Percentiles rank a stretch among this genome's conserved stretches.
Evolutionary conservation across 495 filamentous ascomycete genomes (phyloP).

Genomic region (Saxophila tyrrhenica): DNA sequence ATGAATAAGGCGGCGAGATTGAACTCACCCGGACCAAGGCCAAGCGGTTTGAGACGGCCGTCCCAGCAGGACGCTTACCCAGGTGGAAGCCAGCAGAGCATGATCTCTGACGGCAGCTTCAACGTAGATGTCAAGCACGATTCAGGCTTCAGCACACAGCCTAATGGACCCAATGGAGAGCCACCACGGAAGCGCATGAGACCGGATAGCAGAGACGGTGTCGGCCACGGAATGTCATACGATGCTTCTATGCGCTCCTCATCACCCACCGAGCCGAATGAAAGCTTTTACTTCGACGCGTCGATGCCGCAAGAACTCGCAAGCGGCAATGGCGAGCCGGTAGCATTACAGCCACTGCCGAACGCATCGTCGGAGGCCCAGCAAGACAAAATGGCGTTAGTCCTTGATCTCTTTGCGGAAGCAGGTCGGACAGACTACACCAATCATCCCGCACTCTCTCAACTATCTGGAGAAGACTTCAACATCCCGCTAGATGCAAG

Average conservation of each 20-base stretch:
- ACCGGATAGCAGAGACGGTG: slow-evolving; percentile 21
- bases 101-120: slow-evolving; percentile 58
- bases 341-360: slow-evolving; percentile 58
- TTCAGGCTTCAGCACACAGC: slow-evolving; percentile 42
- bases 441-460: slow-evolving; percentile 51
- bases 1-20: slow-evolving; percentile 84
- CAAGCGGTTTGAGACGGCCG: slow-evolving; percentile 35
- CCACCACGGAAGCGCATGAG: slow-evolving; percentile 77
- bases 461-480: slow-evolving; percentile 68
- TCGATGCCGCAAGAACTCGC: slow-evolving; percentile 24
- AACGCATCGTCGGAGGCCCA: slow-evolving; percentile 52
- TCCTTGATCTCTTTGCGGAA: slow-evolving; percentile 84
- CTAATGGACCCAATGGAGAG: slow-evolving; percentile 35
- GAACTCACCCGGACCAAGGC: slow-evolving; percentile 66
- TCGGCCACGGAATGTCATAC: slow-evolving; percentile 3
- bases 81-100: slow-evolving; percentile 55
- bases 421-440: slow-evolving; percentile 50
- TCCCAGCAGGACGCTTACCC: slow-evolving; percentile 57
- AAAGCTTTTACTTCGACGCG: slow-evolving; percentile 58
- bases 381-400: slow-evolving; percentile 61
- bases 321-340: slow-evolving; percentile 42
- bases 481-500: slow-evolving; percentile 82
- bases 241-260: slow-evolving; percentile 42
- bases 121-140: slow-evolving; percentile 38
- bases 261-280: slow-evolving; percentile 77